A percentile compares a stretch with the other conserved stretches of the same genome.
Evolutionary conservation across 2,329 filamentous ascomycete species (phyloP).

Genomic region (Nigrospora oryzae): DNA sequence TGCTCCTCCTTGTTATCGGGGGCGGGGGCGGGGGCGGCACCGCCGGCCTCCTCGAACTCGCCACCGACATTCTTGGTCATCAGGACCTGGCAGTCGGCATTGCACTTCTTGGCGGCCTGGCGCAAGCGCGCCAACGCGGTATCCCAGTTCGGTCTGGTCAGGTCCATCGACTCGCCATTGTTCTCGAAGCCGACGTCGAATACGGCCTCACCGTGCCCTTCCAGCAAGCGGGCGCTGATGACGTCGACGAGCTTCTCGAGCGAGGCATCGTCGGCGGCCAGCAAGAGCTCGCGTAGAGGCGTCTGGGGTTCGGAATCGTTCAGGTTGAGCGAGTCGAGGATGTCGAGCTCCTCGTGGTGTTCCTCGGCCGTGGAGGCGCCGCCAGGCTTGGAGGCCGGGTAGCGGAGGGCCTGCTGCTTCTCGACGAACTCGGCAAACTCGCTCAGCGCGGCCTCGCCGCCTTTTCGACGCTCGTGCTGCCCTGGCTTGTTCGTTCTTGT

Average conservation of each 20-base stretch:
- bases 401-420: slow-evolving; percentile 74
- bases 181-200: slow-evolving; percentile 92
- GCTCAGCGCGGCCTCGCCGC: slow-evolving; percentile 55
- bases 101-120: slow-evolving; percentile 53
- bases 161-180: slow-evolving; percentile 74
- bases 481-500: background rate
- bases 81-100: slow-evolving; percentile 72
- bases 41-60: slow-evolving; percentile 42
- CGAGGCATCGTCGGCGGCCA: slow-evolving; percentile 53
- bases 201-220: slow-evolving; percentile 81
- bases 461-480: slow-evolving; percentile 1
- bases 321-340: slow-evolving; percentile 67
- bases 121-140: slow-evolving; percentile 58
- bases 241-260: slow-evolving; percentile 56
- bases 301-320: slow-evolving; percentile 61
- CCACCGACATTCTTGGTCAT: slow-evolving; percentile 88
- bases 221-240: slow-evolving; percentile 61
- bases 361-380: slow-evolving; percentile 38
- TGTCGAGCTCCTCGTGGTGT: slow-evolving; percentile 85
- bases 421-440: slow-evolving; percentile 98
- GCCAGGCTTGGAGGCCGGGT: slow-evolving; percentile 32
- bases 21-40: slow-evolving; percentile 32
- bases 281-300: slow-evolving; percentile 67
- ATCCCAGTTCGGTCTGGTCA: slow-evolving; percentile 69
- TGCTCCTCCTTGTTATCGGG: slow-evolving; percentile 54